phyloP scores from a whole-genome alignment of 768 basidiomycete genomes.

The Rickenella mellea region DNA sequence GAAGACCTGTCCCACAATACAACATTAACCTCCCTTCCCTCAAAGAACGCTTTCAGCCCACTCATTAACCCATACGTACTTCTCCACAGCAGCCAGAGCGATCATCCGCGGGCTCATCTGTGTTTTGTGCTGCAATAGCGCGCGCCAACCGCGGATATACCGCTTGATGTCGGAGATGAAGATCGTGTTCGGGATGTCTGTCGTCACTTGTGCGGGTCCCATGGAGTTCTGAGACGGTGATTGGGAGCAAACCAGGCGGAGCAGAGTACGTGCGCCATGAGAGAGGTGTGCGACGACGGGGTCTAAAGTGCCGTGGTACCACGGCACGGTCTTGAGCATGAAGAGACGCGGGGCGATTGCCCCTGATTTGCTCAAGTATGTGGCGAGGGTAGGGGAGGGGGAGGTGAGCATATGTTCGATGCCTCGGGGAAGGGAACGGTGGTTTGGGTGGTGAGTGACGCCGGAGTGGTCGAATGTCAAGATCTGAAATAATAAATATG shows the following conservation, averaged over 20 bases:
- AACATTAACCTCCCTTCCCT: too few relatives aligned
- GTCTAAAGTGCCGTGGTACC: conserved; percentile 54
- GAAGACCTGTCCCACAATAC: too few relatives aligned
- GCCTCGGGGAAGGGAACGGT: conserved; percentile 58
- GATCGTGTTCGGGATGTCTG: background rate
- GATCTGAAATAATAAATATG: conserved; percentile 60
- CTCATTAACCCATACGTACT: conserved; percentile 91
- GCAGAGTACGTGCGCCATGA: background rate
- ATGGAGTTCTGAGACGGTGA: too few relatives aligned
- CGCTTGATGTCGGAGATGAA: conserved; percentile 49
- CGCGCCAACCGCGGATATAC: conserved; percentile 48
- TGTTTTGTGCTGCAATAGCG: conserved; percentile 64
- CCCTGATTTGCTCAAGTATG: conserved; percentile 8
- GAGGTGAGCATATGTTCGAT: conserved; percentile 31
- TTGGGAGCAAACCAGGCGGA: too few relatives aligned
- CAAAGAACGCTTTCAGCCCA: too few relatives aligned
- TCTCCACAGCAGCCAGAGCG: conserved; percentile 75
- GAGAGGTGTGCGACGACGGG: conserved; percentile 22
- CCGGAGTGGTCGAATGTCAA: conserved; percentile 77
- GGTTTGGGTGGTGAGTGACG: conserved; percentile 83
- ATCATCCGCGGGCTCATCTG: conserved; percentile 67
- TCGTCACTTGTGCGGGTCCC: background rate
- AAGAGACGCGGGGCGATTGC: conserved; percentile 32
- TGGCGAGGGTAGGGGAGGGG: background rate
- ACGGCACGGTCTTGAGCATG: conserved; percentile 49